Conservation (phyloP, 352 stramenopile genomes). For the Globisporangium alternatum region DNA sequence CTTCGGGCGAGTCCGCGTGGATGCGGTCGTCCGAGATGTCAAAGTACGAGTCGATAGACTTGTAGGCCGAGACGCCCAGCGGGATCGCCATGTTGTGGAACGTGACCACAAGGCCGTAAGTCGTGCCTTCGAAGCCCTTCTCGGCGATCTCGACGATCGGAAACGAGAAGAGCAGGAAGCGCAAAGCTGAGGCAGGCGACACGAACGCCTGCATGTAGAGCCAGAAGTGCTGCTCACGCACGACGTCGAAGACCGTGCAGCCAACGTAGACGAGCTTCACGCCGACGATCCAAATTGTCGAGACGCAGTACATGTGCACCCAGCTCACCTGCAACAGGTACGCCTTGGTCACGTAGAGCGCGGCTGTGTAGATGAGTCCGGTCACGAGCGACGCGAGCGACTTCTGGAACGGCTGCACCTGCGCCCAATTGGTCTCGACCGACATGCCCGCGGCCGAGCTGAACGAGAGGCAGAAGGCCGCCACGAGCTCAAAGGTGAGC, state of each 20-base stretch:
- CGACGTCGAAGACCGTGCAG: conserved; percentile 56
- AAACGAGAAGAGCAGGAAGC: conserved; percentile 52
- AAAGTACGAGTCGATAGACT: conserved; percentile 60
- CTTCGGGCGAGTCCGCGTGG: conserved; percentile 38
- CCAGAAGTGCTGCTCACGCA: conserved; percentile 68
- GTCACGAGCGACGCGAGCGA: conserved; percentile 45
- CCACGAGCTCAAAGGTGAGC: conserved; percentile 61
- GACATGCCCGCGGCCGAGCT: conserved; percentile 38
- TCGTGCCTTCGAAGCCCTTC: conserved; percentile 24
- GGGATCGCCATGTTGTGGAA: conserved; percentile 41
- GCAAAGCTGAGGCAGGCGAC: conserved; percentile 41
- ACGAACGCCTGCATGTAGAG: conserved; percentile 60
- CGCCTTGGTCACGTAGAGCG: conserved; percentile 51
- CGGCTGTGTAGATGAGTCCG: conserved; percentile 48
- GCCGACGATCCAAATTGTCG: conserved; percentile 51
- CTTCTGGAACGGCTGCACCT: conserved; percentile 49
- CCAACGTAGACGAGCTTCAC: conserved; percentile 40
- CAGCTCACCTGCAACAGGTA: conserved; percentile 58
- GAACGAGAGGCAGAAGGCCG: conserved; percentile 54
- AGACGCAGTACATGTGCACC: conserved; percentile 42
- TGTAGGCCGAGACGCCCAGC: conserved; percentile 47
- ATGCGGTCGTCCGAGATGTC: conserved; percentile 45
- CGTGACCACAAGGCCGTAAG: conserved; percentile 41
- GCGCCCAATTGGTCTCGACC: conserved; percentile 62
- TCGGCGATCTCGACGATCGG: conserved; percentile 52